These are phyloP conservation scores for Castanea mollissima DNA, from an alignment of 306 rosid species.

Conservation along the genomic window DNA sequence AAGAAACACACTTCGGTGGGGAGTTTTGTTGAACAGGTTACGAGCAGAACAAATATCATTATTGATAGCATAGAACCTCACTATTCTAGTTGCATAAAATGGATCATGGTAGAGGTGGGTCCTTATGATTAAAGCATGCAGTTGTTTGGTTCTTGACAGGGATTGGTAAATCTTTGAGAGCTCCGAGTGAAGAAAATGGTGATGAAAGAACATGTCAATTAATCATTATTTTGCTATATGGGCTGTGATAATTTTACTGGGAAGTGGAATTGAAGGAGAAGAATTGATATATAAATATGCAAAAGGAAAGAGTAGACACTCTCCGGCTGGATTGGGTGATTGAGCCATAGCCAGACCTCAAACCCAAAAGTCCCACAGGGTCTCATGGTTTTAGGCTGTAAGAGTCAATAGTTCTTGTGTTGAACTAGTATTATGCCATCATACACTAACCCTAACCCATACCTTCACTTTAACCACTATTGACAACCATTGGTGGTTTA, in stretches of 20 bases:
- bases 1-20: constrained; percentile 60
- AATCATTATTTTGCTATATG: constrained; percentile 3
- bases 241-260: no score
- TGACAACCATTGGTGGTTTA: no score
- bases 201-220: constrained; percentile 28
- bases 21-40: constrained; percentile 57
- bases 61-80: constrained; percentile 49
- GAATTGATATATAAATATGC: no score
- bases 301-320: no score
- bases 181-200: constrained; percentile 46
- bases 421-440: no score
- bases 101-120: constrained; percentile 58
- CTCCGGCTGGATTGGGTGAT: no score
- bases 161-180: constrained; percentile 55
- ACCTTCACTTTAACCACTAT: no score
- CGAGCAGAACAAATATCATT: constrained; percentile 46
- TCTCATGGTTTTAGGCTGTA: no score
- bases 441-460: no score
- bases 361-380: no score
- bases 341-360: background rate
- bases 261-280: no score
- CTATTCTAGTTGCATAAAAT: constrained; percentile 66
- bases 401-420: no score
- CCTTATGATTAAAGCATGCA: constrained; percentile 63
- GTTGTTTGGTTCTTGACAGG: constrained; percentile 43